Evolutionary conservation across 192 early-diverging fungal species (phyloP), one percentile per base, ranked within the genome.

Genomic region (Coemansia sp.): DNA sequence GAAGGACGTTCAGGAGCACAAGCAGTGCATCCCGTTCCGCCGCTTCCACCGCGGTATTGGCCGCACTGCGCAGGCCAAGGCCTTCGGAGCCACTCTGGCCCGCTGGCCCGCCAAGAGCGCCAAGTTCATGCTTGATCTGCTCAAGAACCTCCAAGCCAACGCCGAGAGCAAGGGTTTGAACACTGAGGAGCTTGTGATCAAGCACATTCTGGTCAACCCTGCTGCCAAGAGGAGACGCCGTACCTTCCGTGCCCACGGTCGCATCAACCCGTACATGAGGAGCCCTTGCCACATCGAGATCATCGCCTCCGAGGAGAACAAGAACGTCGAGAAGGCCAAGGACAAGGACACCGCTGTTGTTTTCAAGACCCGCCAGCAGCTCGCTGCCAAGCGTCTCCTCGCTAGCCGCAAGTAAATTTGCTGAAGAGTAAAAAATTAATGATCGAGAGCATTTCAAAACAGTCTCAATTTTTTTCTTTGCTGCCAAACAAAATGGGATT

Each of bases 211-310:
- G 86, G 95, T 99, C 84, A 97, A 99, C 89, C 92, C 94, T 80
- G 96, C 96, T 68, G 93, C 93, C 75, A 95, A 95, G 86, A 92
- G 94, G 83, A 93, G 96, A 70, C 91, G 96, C 75, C 86, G 96
- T 77, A 97, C 94, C 37, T 97, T 91, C 92, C 93, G 96, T 88
- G 96, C 95, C 72, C 96, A 99, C 88, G 96, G 96, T 89, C 90
- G 94, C 76, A 94, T 94, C 80, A 91, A 91, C 86, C 81, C 94
- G 66, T 98, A 94, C 93, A 91, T 93, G 93, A 87, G 85, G 83
- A 88, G 88, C 85, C 96, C 95, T 49, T 95, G 92, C 84, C 95
- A 98, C 88, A 90, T 96, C 72, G 96, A 98, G 89, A 84, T 98
- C 61, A 93, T 93, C 72, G 86, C 94, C 75, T 86, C 89, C 66